Evolutionary conservation across 1,284 basidiomycete species (phyloP).

Genomic region (Melampsora abietis-canadensis): DNA sequence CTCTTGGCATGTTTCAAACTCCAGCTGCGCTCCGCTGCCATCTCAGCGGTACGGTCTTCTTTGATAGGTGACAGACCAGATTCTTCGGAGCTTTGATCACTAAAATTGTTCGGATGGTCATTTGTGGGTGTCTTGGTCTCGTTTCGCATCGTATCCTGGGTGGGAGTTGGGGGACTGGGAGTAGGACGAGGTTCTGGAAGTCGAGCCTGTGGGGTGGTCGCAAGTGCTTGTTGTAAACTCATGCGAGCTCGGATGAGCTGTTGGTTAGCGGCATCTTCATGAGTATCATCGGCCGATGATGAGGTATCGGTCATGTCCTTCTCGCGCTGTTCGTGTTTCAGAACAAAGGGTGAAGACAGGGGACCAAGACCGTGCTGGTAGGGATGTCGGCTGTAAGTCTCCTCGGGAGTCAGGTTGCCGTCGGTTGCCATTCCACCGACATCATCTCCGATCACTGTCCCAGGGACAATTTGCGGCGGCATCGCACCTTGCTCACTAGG

Average conservation of each 20-base stretch:
- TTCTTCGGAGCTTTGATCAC: conserved; percentile 17
- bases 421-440: neutral
- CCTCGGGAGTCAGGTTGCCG: too few relatives aligned
- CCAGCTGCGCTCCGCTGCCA: conserved; percentile 40
- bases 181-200: neutral
- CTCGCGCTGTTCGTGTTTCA: neutral
- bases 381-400: too few relatives aligned
- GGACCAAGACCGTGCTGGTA: too few relatives aligned
- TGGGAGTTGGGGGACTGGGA: neutral
- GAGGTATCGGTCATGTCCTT: neutral
- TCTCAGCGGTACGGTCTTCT: conserved; percentile 39
- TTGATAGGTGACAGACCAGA: conserved; percentile 37
- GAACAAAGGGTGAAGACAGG: neutral
- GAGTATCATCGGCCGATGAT: neutral
- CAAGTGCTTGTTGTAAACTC: conserved; percentile 27
- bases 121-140: conserved; percentile 8
- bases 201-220: conserved; percentile 33
- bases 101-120: neutral
- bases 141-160: neutral
- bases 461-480: neutral
- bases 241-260: conserved; percentile 25
- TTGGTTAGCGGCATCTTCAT: neutral
- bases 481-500: neutral
- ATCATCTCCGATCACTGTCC: neutral
- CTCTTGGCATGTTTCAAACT: neutral